Base-by-base conservation (phyloP, 257 asterid genomes). In the Linderniella brevidens region DNA sequence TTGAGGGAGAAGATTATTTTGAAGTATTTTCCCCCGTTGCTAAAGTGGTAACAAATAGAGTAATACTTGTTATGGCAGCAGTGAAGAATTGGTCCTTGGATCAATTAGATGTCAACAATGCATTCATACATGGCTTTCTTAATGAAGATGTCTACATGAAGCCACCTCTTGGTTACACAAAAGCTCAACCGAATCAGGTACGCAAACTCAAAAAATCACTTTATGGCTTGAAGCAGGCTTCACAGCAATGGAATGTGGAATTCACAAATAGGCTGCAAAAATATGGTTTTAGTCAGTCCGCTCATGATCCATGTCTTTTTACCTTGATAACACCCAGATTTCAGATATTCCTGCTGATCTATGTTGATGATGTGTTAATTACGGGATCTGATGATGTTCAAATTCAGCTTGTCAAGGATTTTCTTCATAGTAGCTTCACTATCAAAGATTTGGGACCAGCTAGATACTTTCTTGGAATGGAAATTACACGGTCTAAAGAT, bases 281-380 rank as follows among this genome's bases (percentile, higher is more conserved):
- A 9, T 52, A 52, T 46, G 65, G 59, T 4, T 59, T 59, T 17
- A 1, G 11, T 1, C 59, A 52, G 9, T 52, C 59, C 9, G 19
- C 9, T 12, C 19, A 48, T 0, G 59, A 53, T 25, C 35, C 52
- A 13, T 52, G 43, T 0, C 3, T 59, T 11, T 52, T 60, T 38
- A 36, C 46, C 0, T 37, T 6, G 35, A 17, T 17, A 11, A 45
- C 35, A 16, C 15, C 6, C 0, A 11, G 0, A 10, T 17, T 54
- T 0, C 45, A 44, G 4, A 15, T 55, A 7, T 16, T 17, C 35
- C 42, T 42, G 1, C 18, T 55, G 1, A 35, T 56, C 4, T 38
- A n/a, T 37, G 62, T 55, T 8, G 54, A 61, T 39, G 52, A 54
- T 40, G 17, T 54, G 4, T 3, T 61, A 1, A 55, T 55, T 8